phyloP scores from a whole-genome alignment of 192 early-diverging fungal genomes.

The Jimgerdemannia lactiflua region DNA sequence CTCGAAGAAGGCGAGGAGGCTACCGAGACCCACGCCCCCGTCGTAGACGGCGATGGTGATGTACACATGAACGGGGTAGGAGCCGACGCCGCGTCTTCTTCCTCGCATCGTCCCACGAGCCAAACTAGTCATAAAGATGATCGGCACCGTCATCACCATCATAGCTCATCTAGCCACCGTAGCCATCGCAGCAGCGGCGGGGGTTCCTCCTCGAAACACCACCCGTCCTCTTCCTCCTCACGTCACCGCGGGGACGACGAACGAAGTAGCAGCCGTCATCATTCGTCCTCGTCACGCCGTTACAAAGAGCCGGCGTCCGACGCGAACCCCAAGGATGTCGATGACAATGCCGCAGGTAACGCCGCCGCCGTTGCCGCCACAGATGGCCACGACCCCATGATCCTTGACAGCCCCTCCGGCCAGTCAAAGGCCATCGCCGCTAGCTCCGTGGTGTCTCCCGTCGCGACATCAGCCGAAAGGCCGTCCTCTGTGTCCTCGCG shows the following conservation, averaged over 20 bases:
- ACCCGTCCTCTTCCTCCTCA: background rate
- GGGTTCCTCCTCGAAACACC: background rate
- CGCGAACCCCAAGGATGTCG: background rate
- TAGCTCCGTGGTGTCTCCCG: background rate
- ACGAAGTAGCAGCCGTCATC: background rate
- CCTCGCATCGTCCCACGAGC: background rate
- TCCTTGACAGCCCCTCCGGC: background rate
- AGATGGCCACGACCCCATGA: background rate
- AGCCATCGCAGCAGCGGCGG: background rate
- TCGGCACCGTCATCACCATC: background rate
- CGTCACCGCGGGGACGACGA: background rate
- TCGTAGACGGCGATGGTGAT: background rate
- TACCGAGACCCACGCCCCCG: background rate
- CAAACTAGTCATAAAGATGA: background rate
- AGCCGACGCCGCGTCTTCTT: background rate
- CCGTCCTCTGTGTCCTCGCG: background rate
- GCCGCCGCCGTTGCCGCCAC: background rate
- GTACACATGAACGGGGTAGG: background rate
- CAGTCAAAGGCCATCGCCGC: background rate
- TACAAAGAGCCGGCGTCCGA: background rate
- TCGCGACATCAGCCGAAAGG: background rate
- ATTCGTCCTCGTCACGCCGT: background rate
- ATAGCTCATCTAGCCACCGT: background rate
- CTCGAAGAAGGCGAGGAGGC: background rate
- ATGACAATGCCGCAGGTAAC: background rate